phyloP scores from a whole-genome alignment of 495 filamentous ascomycete genomes.

The Staphylotrichum tortipilum region DNA sequence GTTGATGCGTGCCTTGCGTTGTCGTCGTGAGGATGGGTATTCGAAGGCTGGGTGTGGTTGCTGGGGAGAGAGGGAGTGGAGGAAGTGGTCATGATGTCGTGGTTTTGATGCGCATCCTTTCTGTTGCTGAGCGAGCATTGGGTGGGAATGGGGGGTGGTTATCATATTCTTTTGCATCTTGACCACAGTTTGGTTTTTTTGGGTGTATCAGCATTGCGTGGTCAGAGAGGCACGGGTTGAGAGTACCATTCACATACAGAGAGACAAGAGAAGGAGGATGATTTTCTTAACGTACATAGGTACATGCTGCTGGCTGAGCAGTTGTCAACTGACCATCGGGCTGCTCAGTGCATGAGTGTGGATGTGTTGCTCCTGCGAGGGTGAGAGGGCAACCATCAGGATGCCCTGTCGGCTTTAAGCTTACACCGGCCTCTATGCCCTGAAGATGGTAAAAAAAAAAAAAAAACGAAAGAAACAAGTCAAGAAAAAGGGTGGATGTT shows the following conservation, averaged over 20 bases:
- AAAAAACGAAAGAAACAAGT: too few relatives aligned
- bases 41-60: not conserved
- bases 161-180: slow-evolving; percentile 6
- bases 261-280: too few relatives aligned
- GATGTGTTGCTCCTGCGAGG: too few relatives aligned
- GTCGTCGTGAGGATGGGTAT: slow-evolving; percentile 33
- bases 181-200: too few relatives aligned
- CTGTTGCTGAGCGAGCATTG: slow-evolving; percentile 11
- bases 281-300: not conserved
- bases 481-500: too few relatives aligned
- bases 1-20: slow-evolving; percentile 88
- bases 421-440: too few relatives aligned
- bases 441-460: too few relatives aligned
- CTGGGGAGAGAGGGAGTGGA: not conserved
- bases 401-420: too few relatives aligned
- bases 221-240: not conserved
- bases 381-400: too few relatives aligned
- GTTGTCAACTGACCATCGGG: too few relatives aligned
- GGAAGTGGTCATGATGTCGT: not conserved
- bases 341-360: too few relatives aligned
- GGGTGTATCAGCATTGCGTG: slow-evolving; percentile 7
- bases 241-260: not conserved
- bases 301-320: not conserved
- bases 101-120: not conserved
- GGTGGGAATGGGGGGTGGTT: slow-evolving; percentile 2